Base-by-base conservation (phyloP, 192 early-diverging fungal genomes). In the Ambispora gerdemannii region DNA sequence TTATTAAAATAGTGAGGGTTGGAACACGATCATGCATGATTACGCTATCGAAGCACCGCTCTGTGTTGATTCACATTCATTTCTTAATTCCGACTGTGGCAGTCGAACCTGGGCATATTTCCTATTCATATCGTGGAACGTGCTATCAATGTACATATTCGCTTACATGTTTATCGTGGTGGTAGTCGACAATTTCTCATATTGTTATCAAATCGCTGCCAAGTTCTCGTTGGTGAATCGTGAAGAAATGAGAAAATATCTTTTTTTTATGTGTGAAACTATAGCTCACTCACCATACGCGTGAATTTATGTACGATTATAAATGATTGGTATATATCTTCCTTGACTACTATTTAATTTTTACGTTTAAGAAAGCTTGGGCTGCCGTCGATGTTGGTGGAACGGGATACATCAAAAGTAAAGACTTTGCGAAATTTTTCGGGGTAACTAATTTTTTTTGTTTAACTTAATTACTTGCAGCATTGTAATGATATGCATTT, bases 131-230 rank as follows among this genome's bases (percentile, higher is more conserved):
- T 67, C 78, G 0, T 87, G 84, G 76, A 87, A 86, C 68, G 80
- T 87, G 25, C 78, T 87, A n/a, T 87, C 86, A 28, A 87, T 87
- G 86, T 87, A 87, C 52, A 87, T 87, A 47, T 86, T 87, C 43
- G 81, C 78, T 0, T 80, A 80, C 71, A 84, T 87, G 71, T 86
- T 87, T 65, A 79, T 87, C 22, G 86, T 80, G 15, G 83, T 87
- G 25, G 86, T 87, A 35, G 71, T 79, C 33, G 84, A 87, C 67
- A 87, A 86, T 61, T 87, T 87, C 52, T 81, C 84, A 4, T 87
- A 87, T 58, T 80, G 82, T 3, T 84, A 87, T 60, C 86, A 87
- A 68, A 83, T 87, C 33, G 78, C 81, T 2, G 81, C 83, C 3
- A 76, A 81, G 27, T 87, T 84, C 59, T 84, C 85, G 7, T 31